A percentile compares a stretch with the other conserved stretches of the same genome.
Conservation (phyloP, 257 asterid genomes). For the Solanum bulbocastanum region DNA sequence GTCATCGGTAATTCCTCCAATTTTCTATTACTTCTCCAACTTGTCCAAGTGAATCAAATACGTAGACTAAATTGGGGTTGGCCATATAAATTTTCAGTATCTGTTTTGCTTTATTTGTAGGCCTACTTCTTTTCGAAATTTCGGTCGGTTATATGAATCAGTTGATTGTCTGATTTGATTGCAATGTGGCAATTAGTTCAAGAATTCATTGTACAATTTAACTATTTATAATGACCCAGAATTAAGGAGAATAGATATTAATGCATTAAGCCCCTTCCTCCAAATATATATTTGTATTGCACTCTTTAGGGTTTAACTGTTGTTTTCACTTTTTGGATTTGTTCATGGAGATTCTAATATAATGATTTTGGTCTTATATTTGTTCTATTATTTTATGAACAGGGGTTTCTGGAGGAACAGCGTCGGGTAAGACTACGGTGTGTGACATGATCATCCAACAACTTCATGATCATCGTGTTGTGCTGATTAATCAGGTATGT, state of each 20-base stretch:
- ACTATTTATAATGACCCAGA: background rate
- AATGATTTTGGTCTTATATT: background rate
- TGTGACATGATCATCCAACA: slow-evolving; percentile 99
- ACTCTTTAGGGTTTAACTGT: background rate
- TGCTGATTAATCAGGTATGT: slow-evolving; percentile 81
- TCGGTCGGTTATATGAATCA: background rate
- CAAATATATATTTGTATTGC: background rate
- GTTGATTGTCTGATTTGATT: background rate
- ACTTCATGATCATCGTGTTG: slow-evolving; percentile 97
- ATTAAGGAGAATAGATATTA: background rate
- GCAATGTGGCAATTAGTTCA: background rate
- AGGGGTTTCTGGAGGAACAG: slow-evolving; percentile 99
- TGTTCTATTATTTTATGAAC: slow-evolving; percentile 2
- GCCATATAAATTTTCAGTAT: background rate
- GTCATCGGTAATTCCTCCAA: slow-evolving; percentile 55
- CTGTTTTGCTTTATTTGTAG: background rate
- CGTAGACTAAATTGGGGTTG: background rate
- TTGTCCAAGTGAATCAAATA: background rate
- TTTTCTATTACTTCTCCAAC: background rate
- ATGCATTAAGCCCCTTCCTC: background rate
- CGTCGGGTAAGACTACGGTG: slow-evolving; percentile 94
- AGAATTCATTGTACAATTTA: background rate
- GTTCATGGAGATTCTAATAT: background rate
- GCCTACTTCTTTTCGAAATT: background rate
- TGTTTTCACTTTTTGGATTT: background rate